Evolutionary conservation across 2,329 filamentous ascomycete genomes (phyloP).

Genomic region (Aspergillus sp.): DNA sequence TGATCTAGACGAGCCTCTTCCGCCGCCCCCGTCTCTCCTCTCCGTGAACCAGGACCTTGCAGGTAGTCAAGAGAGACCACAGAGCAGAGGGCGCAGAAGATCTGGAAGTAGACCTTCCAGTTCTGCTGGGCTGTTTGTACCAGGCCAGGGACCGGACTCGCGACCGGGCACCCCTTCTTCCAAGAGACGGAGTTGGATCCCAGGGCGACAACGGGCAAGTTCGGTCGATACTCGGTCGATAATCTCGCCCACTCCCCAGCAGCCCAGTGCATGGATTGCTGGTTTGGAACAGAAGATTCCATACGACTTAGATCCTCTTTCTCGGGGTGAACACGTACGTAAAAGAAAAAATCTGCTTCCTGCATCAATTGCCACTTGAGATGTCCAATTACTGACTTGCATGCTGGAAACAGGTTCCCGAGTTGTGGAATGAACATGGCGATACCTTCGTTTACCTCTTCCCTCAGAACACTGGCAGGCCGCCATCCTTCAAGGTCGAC

Average conservation of each 20-base stretch:
- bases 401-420: conserved; percentile 39
- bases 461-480: conserved; percentile 51
- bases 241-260: conserved; percentile 20
- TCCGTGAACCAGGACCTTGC: conserved; percentile 33
- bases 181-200: conserved; percentile 43
- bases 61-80: conserved; percentile 28
- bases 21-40: conserved; percentile 37
- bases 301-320: conserved; percentile 50
- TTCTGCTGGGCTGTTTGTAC: conserved; percentile 28
- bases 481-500: conserved; percentile 58
- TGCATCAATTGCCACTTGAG: not conserved
- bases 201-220: conserved; percentile 31
- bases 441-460: conserved; percentile 62
- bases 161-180: conserved; percentile 29
- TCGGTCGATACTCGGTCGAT: conserved; percentile 24
- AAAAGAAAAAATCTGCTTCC: not conserved
- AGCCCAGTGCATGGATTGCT: conserved; percentile 53
- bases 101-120: conserved; percentile 28
- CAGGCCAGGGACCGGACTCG: conserved; percentile 28
- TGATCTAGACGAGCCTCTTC: conserved; percentile 26
- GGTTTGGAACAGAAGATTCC: conserved; percentile 52
- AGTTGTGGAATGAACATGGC: conserved; percentile 60
- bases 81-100: conserved; percentile 33
- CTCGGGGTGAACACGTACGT: conserved; percentile 49
- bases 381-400: too few relatives aligned